A percentile compares a stretch with the other conserved stretches of the same genome.
These are phyloP conservation scores for Cymbopogon citratus DNA, from an alignment of 176 grass and related monocot species.

Conservation along the genomic window DNA sequence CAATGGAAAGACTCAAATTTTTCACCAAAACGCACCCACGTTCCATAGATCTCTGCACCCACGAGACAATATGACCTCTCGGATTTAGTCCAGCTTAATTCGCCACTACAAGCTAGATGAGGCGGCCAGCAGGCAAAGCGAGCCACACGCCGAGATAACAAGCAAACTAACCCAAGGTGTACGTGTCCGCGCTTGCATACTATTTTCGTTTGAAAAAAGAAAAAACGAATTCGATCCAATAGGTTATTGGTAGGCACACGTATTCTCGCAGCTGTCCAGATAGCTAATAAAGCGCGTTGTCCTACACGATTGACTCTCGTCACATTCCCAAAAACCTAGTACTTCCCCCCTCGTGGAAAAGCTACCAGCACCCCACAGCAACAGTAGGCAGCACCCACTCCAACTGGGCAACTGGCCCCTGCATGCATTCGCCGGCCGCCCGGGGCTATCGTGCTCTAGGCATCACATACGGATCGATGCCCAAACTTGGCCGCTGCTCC, in stretches of 20 bases:
- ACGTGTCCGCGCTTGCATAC: too few relatives aligned
- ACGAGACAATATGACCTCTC: too few relatives aligned
- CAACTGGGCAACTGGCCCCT: not conserved
- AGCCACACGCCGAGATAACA: too few relatives aligned
- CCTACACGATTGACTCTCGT: not conserved
- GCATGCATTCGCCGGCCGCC: too few relatives aligned
- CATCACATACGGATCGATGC: conserved; percentile 7
- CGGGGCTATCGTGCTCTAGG: conserved; percentile 16
- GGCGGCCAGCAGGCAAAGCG: too few relatives aligned
- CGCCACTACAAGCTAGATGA: too few relatives aligned
- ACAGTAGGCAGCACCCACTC: not conserved
- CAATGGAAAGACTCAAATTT: too few relatives aligned
- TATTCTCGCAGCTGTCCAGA: not conserved
- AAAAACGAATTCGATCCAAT: not conserved
- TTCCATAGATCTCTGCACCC: too few relatives aligned
- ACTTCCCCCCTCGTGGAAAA: not conserved
- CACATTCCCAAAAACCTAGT: conserved; percentile 25
- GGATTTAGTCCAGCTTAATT: too few relatives aligned
- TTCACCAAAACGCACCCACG: too few relatives aligned
- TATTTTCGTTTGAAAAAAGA: too few relatives aligned
- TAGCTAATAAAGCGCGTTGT: not conserved
- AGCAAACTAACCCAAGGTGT: too few relatives aligned
- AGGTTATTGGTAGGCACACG: not conserved
- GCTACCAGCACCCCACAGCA: not conserved
- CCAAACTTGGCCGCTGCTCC: not conserved